These are phyloP conservation scores for Mycena chlorophos DNA, from an alignment of 768 basidiomycete genomes.

Conservation along the genomic window DNA sequence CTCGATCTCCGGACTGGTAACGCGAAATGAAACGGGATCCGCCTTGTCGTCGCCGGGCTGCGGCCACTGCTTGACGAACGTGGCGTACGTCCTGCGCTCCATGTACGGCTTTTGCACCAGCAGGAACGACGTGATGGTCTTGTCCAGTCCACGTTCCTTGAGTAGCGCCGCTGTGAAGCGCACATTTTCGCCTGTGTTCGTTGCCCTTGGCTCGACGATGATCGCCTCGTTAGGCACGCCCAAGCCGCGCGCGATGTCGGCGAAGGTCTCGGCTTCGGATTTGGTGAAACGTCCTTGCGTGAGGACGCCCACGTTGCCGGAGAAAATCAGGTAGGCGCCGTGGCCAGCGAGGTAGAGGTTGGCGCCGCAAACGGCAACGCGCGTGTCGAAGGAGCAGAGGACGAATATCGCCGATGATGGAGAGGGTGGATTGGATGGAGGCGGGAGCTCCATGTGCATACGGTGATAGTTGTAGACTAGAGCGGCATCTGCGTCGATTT, in stretches of 20 bases:
- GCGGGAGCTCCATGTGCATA: constrained; percentile 10
- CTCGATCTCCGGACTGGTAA: constrained; percentile 18
- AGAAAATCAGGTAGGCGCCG: constrained; percentile 18
- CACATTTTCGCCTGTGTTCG: constrained; percentile 23
- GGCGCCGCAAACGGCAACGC: constrained; percentile 18
- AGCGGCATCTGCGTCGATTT: constrained; percentile 12
- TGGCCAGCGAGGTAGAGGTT: constrained; percentile 15
- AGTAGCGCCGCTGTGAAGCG: constrained; percentile 14
- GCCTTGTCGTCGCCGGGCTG: background rate
- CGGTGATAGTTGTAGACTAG: constrained; percentile 21
- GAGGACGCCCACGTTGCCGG: constrained; percentile 9
- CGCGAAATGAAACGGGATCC: constrained; percentile 12
- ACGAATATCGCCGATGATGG: constrained; percentile 15
- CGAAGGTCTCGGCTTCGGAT: constrained; percentile 15
- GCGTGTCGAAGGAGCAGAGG: constrained; percentile 21
- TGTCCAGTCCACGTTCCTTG: constrained; percentile 1
- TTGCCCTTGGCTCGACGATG: constrained; percentile 15
- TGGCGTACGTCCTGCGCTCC: constrained; percentile 23
- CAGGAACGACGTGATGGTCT: constrained; percentile 8
- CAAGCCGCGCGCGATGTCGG: constrained; percentile 12
- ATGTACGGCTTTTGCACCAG: constrained; percentile 25
- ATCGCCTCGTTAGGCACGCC: constrained; percentile 15
- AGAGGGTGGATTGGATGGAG: background rate
- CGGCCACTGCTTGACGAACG: constrained; percentile 23
- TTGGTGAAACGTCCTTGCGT: constrained; percentile 11